Percentiles rank a stretch among this genome's conserved stretches.
phyloP scores from a whole-genome alignment of 331 rosid genomes.

The Malus hybrid region DNA sequence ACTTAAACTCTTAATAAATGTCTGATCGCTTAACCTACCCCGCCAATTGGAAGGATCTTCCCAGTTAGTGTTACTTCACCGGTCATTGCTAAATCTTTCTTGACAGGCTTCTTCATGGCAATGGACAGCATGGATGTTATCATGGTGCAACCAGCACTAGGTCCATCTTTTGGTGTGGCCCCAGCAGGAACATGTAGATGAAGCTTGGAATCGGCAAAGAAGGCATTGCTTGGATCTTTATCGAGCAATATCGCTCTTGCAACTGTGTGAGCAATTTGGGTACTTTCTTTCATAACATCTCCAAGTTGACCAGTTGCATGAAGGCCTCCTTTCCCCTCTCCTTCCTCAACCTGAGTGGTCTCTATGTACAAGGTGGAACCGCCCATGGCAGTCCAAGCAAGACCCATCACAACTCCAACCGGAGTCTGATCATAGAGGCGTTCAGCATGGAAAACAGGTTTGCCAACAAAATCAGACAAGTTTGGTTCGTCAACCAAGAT shows the following conservation, averaged over 20 bases:
- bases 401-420: constrained; percentile 95
- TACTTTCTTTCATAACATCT: constrained; percentile 99
- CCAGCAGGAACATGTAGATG: constrained; percentile 99
- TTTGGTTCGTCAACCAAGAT: constrained; percentile 51
- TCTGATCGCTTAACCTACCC: constrained; percentile 45
- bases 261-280: constrained; percentile 93
- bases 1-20: neutral
- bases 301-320: constrained; percentile 90
- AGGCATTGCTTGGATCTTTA: constrained; percentile 53
- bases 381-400: constrained; percentile 99
- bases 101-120: constrained; percentile 84
- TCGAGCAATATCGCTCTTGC: constrained; percentile 55
- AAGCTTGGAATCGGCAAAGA: constrained; percentile 72
- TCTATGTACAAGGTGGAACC: constrained; percentile 94
- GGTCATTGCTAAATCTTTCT: constrained; percentile 92
- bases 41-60: constrained; percentile 96
- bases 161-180: constrained; percentile 98
- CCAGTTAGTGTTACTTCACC: constrained; percentile 98
- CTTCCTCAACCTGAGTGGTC: constrained; percentile 72
- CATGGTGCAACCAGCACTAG: constrained; percentile 99
- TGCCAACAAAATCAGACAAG: constrained; percentile 64
- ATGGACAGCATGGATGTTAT: constrained; percentile 83
- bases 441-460: constrained; percentile 94
- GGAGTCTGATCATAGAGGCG: constrained; percentile 86
- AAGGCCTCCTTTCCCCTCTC: constrained; percentile 80